Evolutionary conservation across 2,329 filamentous ascomycete genomes (phyloP).

Genomic region (Pestalotiopsis sp.): DNA sequence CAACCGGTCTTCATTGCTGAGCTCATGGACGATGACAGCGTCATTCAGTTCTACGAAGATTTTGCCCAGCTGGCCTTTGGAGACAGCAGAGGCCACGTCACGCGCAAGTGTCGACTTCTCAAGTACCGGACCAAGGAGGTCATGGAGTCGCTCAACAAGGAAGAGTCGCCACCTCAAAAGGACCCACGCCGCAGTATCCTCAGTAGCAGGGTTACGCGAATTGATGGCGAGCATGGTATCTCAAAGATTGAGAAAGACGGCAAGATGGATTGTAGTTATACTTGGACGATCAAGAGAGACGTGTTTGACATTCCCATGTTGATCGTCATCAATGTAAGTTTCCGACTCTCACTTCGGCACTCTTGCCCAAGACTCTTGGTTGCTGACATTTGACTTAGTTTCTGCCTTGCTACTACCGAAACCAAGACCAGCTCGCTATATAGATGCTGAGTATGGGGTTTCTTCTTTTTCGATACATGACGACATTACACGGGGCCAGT

Average conservation of each 20-base stretch:
- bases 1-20: slow-evolving; percentile 91
- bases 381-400: slow-evolving; percentile 42
- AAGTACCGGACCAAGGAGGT: slow-evolving; percentile 82
- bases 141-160: slow-evolving; percentile 38
- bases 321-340: slow-evolving; percentile 95
- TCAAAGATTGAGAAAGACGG: slow-evolving; percentile 83
- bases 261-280: slow-evolving; percentile 92
- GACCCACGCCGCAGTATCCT: slow-evolving; percentile 51
- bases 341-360: neutral
- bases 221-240: slow-evolving; percentile 77
- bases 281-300: slow-evolving; percentile 95
- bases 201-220: slow-evolving; percentile 62
- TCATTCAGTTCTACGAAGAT: slow-evolving; percentile 94
- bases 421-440: slow-evolving; percentile 60
- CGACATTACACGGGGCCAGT: neutral
- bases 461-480: neutral
- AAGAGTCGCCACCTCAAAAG: slow-evolving; percentile 47
- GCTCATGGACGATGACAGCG: slow-evolving; percentile 88
- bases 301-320: slow-evolving; percentile 98
- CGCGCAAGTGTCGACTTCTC: slow-evolving; percentile 80
- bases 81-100: slow-evolving; percentile 83
- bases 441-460: slow-evolving; percentile 27
- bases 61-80: slow-evolving; percentile 92
- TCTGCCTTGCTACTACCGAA: slow-evolving; percentile 61
- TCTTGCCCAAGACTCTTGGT: neutral